Conservation (phyloP, 78 protist species). For the Dictyostelium firmibasis region DNA sequence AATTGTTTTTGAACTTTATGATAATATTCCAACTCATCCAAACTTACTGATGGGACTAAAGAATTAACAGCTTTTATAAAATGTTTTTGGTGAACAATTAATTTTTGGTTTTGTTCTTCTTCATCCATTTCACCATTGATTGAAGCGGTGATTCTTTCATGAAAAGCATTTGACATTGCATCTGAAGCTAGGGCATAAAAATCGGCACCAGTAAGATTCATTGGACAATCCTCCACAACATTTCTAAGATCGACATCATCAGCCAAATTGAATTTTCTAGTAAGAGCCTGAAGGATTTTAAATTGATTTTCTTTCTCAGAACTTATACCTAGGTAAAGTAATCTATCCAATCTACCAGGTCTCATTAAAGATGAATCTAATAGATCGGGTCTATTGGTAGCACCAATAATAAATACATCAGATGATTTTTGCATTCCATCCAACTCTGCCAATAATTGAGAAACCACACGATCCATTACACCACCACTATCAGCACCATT, state of each 20-base stretch:
- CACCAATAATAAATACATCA: constrained; percentile 96
- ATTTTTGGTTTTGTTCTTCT: constrained; percentile 18
- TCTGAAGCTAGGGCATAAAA: constrained; percentile 75
- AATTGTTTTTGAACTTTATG: constrained; percentile 68
- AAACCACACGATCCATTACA: constrained; percentile 88
- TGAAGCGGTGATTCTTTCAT: constrained; percentile 39
- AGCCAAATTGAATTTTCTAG: constrained; percentile 77
- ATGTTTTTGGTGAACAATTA: constrained; percentile 59
- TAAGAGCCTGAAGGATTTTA: constrained; percentile 72
- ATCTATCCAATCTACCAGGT: constrained; percentile 94
- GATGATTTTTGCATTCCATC: constrained; percentile 84
- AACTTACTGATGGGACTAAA: constrained; percentile 74
- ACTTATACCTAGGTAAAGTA: constrained; percentile 81
- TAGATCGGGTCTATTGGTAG: constrained; percentile 98
- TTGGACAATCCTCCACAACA: constrained; percentile 61
- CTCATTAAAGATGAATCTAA: constrained; percentile 96
- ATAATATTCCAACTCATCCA: constrained; percentile 64
- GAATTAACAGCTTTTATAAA: constrained; percentile 53
- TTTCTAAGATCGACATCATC: constrained; percentile 25
- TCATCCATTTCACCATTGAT: neutral
- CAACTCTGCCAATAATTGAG: constrained; percentile 94
- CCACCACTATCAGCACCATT: constrained; percentile 86
- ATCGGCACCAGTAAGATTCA: constrained; percentile 83
- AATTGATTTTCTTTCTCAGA: constrained; percentile 48
- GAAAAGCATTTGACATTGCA: constrained; percentile 76